These are phyloP conservation scores for Trametes gibbosa DNA, from an alignment of 768 basidiomycete genomes.

Conservation along the genomic window DNA sequence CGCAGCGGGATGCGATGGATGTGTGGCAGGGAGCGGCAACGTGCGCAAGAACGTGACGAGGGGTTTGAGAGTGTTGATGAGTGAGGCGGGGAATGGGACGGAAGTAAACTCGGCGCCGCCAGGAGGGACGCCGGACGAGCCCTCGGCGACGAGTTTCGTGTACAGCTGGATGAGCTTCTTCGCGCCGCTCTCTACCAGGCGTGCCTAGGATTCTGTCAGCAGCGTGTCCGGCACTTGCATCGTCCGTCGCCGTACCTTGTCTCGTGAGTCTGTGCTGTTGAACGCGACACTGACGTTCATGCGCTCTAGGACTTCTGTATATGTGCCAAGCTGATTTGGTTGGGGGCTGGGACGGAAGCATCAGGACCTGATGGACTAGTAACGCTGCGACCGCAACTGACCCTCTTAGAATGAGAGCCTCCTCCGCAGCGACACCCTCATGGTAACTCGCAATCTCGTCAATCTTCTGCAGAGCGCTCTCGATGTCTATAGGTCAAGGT, in stretches of 20 bases:
- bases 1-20: slow-evolving; percentile 80
- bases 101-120: slow-evolving; percentile 55
- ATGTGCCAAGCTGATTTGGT: slow-evolving; percentile 57
- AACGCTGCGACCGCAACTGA: slow-evolving; percentile 30
- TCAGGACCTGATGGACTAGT: neutral
- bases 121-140: slow-evolving; percentile 72
- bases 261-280: slow-evolving; percentile 55
- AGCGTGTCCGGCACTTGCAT: neutral
- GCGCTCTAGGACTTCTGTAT: slow-evolving; percentile 72
- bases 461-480: slow-evolving; percentile 72
- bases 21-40: slow-evolving; percentile 73
- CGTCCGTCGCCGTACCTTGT: slow-evolving; percentile 41
- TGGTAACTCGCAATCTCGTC: slow-evolving; percentile 75
- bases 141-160: slow-evolving; percentile 87
- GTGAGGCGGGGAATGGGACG: slow-evolving; percentile 51
- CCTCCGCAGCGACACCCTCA: slow-evolving; percentile 74
- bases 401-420: slow-evolving; percentile 78
- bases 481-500: slow-evolving; percentile 57
- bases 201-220: slow-evolving; percentile 39
- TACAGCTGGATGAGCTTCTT: slow-evolving; percentile 81
- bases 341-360: slow-evolving; percentile 53
- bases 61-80: slow-evolving; percentile 55
- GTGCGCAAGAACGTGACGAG: slow-evolving; percentile 69
- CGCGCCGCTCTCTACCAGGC: slow-evolving; percentile 76
- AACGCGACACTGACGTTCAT: slow-evolving; percentile 80